Percentiles rank a stretch among this genome's conserved stretches.
phyloP scores from a whole-genome alignment of 2,329 filamentous ascomycete species.

The Pleoardoris graminearum region DNA sequence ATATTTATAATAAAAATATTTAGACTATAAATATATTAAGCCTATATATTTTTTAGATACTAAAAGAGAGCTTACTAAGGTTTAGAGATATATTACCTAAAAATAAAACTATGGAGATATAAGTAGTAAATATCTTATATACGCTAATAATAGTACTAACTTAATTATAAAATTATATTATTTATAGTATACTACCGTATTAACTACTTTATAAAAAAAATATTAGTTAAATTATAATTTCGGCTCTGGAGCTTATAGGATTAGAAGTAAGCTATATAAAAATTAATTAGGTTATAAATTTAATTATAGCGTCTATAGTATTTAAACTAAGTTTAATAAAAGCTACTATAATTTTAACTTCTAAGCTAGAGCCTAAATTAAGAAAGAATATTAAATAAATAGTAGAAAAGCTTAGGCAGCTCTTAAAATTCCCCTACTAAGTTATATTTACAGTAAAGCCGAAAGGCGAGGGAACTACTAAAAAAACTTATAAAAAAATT shows the following conservation, averaged over 20 bases:
- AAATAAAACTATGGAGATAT: conserved; percentile 4
- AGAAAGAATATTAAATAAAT: no score
- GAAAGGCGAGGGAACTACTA: no score
- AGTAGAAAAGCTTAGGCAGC: no score
- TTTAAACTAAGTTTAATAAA: conserved; percentile 38
- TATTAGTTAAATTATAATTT: neutral
- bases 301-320: neutral
- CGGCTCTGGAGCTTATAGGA: neutral
- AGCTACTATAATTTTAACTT: conserved; percentile 10
- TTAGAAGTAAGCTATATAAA: conserved; percentile 1
- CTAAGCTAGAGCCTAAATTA: no score
- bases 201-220: neutral
- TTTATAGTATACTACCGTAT: neutral
- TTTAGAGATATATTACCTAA: conserved; percentile 1
- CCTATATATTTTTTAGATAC: conserved; percentile 1
- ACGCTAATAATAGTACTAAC: conserved; percentile 2
- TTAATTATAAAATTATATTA: neutral
- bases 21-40: conserved; percentile 5
- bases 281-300: conserved; percentile 1
- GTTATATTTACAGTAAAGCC: no score
- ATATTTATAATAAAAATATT: conserved; percentile 6
- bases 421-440: no score
- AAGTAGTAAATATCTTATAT: conserved; percentile 5
- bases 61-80: conserved; percentile 1
- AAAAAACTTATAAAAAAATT: no score